Conservation (phyloP, 768 basidiomycete genomes). For the Boletus sensibilis region DNA sequence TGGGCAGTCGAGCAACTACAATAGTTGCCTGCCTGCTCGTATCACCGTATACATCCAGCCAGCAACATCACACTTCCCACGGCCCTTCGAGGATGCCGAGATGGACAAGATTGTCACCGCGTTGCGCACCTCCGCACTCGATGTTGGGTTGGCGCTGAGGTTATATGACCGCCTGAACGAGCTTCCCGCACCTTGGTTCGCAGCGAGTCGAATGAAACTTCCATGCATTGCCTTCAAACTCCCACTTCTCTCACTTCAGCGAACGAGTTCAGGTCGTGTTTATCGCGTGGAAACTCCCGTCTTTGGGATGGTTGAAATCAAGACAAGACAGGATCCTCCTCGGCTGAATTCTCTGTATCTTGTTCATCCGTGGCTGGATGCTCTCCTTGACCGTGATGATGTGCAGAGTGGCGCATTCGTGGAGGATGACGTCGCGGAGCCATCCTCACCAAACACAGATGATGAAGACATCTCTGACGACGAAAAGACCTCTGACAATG, state of each 20-base stretch:
- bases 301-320: slow-evolving; percentile 1
- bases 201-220: slow-evolving; percentile 10
- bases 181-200: not conserved
- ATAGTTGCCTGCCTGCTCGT: slow-evolving; percentile 4
- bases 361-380: slow-evolving; percentile 6
- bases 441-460: not conserved
- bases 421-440: not conserved
- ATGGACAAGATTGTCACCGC: not conserved
- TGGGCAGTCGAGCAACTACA: not conserved
- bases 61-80: not conserved
- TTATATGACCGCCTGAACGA: not conserved
- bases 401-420: not conserved
- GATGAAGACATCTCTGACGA: not conserved
- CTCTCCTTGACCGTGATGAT: not conserved
- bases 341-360: not conserved
- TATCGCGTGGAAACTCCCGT: not conserved
- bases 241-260: not conserved
- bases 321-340: not conserved
- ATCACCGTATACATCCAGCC: not conserved
- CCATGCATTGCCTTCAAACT: slow-evolving; percentile 4
- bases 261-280: not conserved
- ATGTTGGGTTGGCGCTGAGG: not conserved
- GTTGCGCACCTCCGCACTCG: not conserved
- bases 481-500: too few relatives aligned
- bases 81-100: not conserved